A percentile compares a stretch with the other conserved stretches of the same genome.
Evolutionary conservation across 1,284 basidiomycete species (phyloP).

Genomic region (Mycosarcoma mackinlayi): DNA sequence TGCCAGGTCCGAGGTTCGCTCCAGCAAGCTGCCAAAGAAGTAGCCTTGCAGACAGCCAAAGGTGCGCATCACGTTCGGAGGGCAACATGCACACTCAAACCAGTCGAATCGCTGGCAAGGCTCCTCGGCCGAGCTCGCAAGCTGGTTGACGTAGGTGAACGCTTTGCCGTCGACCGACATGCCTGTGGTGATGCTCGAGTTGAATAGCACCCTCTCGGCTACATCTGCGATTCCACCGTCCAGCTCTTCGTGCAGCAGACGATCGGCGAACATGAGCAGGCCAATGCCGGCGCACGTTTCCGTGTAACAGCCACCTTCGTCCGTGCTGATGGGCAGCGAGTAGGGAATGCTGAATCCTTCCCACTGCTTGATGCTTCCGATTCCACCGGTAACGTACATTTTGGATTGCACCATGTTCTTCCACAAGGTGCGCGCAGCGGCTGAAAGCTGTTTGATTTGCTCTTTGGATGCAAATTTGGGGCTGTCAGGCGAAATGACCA

Average conservation of each 20-base stretch:
- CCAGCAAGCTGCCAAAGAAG: conserved; percentile 19
- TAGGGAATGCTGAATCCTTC: conserved; percentile 32
- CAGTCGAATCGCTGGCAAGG: conserved; percentile 29
- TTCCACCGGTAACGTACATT: conserved; percentile 39
- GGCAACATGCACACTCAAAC: conserved; percentile 40
- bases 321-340: conserved; percentile 30
- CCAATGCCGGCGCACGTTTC: conserved; percentile 36
- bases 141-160: conserved; percentile 41
- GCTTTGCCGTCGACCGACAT: conserved; percentile 32
- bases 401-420: conserved; percentile 23
- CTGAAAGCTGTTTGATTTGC: conserved; percentile 9
- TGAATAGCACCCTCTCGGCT: conserved; percentile 31
- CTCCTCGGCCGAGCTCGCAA: conserved; percentile 28
- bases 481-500: conserved; percentile 11
- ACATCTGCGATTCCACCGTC: conserved; percentile 24
- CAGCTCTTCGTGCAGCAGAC: conserved; percentile 18
- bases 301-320: conserved; percentile 37
- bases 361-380: conserved; percentile 35
- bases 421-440: conserved; percentile 20
- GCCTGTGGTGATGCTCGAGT: conserved; percentile 33
- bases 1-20: conserved; percentile 6
- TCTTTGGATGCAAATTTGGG: background rate
- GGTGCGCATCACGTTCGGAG: conserved; percentile 34
- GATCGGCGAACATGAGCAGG: conserved; percentile 27
- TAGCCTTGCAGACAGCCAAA: conserved; percentile 33